These are phyloP conservation scores for Hyphodiscus hymeniophilus DNA, from an alignment of 495 filamentous ascomycete species.

Conservation along the genomic window DNA sequence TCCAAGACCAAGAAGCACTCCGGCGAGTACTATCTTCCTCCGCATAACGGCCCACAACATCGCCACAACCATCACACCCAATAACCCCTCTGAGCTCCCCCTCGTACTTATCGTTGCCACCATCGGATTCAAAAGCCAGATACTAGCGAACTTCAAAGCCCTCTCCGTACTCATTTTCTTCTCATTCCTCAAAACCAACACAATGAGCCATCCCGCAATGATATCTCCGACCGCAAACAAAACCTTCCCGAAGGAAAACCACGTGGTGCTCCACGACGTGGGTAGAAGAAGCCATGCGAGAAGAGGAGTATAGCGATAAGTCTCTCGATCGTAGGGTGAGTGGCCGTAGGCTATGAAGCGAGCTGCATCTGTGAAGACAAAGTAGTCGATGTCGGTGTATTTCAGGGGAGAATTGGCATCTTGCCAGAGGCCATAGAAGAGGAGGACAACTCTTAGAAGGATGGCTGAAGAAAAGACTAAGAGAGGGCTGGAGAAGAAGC, in stretches of 20 bases:
- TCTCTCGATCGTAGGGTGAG: conserved; percentile 82
- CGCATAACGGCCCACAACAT: conserved; percentile 72
- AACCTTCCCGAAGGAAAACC: conserved; percentile 82
- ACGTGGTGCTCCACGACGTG: conserved; percentile 53
- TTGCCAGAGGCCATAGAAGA: conserved; percentile 85
- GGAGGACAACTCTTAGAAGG: conserved; percentile 57
- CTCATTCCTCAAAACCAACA: conserved; percentile 47
- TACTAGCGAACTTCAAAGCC: conserved; percentile 66
- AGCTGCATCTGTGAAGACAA: conserved; percentile 95
- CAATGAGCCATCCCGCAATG: conserved; percentile 78
- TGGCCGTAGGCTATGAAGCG: conserved; percentile 54
- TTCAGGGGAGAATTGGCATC: conserved; percentile 84
- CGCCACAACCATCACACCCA: conserved; percentile 74
- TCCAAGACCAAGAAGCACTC: conserved; percentile 66
- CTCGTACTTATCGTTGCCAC: conserved; percentile 92
- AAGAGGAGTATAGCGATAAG: conserved; percentile 93
- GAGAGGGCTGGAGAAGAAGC: conserved; percentile 19
- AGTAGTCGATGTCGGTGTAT: conserved; percentile 99
- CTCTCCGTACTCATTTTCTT: conserved; percentile 26
- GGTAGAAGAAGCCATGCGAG: conserved; percentile 85
- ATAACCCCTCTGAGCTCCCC: conserved; percentile 84
- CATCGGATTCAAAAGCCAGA: conserved; percentile 97
- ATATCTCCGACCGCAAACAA: conserved; percentile 80
- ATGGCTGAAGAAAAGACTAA: conserved; percentile 58
- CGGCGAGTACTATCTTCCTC: conserved; percentile 53